Conservation (phyloP, 2,329 filamentous ascomycete species). For the Fusarium musae region DNA sequence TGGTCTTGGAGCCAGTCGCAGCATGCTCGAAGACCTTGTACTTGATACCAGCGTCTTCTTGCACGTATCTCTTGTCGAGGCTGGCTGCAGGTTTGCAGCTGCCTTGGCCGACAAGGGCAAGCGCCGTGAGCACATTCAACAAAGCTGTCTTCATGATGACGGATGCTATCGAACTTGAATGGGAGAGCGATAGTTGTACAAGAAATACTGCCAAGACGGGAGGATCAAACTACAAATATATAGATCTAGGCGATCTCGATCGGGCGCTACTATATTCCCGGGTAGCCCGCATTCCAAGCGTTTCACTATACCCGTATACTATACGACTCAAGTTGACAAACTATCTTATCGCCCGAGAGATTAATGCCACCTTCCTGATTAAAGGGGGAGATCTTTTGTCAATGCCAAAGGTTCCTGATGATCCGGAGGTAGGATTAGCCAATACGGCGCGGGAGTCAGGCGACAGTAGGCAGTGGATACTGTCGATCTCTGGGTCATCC, state of each 20-base stretch:
- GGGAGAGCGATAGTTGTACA: background rate
- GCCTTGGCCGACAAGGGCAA: background rate
- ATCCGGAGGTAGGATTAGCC: background rate
- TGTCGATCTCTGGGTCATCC: background rate
- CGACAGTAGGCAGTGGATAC: background rate
- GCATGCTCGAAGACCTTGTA: conserved; percentile 30
- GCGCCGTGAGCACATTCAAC: background rate
- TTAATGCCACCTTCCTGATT: conserved; percentile 9
- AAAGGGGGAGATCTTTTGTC: conserved; percentile 3
- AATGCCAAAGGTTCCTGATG: conserved; percentile 2
- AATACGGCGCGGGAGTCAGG: background rate
- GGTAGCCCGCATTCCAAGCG: background rate
- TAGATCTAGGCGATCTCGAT: background rate
- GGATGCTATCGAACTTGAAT: fast-evolving
- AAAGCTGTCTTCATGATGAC: background rate
- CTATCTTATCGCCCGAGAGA: background rate
- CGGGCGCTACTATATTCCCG: background rate
- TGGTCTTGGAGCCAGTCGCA: conserved; percentile 23
- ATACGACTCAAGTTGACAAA: background rate
- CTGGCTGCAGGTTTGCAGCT: background rate
- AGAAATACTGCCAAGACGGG: background rate
- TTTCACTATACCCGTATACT: background rate
- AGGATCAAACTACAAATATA: background rate
- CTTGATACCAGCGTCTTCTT: background rate
- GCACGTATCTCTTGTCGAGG: background rate